phyloP scores from a whole-genome alignment of 352 stramenopile species.

The Thraustotheca clavata region DNA sequence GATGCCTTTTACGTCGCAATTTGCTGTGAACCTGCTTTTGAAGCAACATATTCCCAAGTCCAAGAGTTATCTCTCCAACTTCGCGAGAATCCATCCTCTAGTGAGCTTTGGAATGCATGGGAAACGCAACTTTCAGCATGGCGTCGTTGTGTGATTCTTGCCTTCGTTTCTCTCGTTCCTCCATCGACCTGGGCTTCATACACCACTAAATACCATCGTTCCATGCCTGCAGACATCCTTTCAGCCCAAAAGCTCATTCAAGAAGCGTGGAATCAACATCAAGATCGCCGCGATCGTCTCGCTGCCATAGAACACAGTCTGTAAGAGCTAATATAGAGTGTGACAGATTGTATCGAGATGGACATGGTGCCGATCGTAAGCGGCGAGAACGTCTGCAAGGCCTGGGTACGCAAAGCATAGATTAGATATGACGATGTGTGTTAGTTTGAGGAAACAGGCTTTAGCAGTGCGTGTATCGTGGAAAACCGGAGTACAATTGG shows the following conservation, averaged over 20 bases:
- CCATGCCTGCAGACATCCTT: neutral
- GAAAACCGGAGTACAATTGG: neutral
- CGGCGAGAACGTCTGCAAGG: slow-evolving; percentile 18
- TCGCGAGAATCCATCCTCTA: slow-evolving; percentile 30
- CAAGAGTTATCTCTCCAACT: slow-evolving; percentile 47
- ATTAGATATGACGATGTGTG: neutral
- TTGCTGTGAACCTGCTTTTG: slow-evolving; percentile 64
- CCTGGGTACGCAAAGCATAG: slow-evolving; percentile 3
- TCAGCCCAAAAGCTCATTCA: neutral
- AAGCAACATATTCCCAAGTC: slow-evolving; percentile 45
- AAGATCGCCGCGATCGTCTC: slow-evolving; percentile 11
- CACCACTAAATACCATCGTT: slow-evolving; percentile 18
- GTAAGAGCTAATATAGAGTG: neutral
- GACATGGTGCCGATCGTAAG: slow-evolving; percentile 5
- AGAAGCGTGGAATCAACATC: neutral
- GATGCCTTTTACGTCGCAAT: slow-evolving; percentile 64
- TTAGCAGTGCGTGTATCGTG: slow-evolving; percentile 5
- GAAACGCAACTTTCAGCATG: slow-evolving; percentile 43
- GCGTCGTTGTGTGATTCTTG: slow-evolving; percentile 53
- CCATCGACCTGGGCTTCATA: slow-evolving; percentile 60
- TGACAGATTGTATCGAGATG: neutral
- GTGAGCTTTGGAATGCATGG: slow-evolving; percentile 36
- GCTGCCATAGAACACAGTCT: neutral
- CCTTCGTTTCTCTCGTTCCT: slow-evolving; percentile 57
- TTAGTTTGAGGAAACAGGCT: slow-evolving; percentile 15